These are phyloP conservation scores for Ceratocystis papillata DNA, from an alignment of 2,329 filamentous ascomycete genomes.

Conservation along the genomic window DNA sequence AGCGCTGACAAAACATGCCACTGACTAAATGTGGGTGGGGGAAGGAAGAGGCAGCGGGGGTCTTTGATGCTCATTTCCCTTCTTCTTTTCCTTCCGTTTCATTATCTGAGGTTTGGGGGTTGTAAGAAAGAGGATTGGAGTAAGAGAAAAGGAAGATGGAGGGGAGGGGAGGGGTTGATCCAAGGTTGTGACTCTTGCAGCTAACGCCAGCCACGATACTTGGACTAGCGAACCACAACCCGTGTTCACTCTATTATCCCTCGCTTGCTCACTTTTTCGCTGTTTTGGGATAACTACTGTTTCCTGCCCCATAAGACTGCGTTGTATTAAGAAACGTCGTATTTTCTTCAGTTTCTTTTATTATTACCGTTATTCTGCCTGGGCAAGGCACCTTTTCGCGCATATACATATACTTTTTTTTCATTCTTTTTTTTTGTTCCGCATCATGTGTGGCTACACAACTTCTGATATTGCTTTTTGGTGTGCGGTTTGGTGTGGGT, in stretches of 20 bases:
- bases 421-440: not conserved
- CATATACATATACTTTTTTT: not conserved
- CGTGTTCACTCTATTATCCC: not conserved
- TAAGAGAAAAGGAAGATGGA: not conserved
- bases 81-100: not conserved
- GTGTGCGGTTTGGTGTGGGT: not conserved
- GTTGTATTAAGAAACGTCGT: not conserved
- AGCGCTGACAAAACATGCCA: not conserved
- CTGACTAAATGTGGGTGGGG: no score
- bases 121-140: not conserved
- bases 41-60: not conserved
- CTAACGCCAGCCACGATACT: not conserved
- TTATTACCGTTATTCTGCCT: not conserved
- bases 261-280: not conserved
- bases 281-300: slow-evolving; percentile 7
- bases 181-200: not conserved
- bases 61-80: not conserved
- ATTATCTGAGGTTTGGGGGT: not conserved
- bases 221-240: not conserved
- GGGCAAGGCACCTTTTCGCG: not conserved
- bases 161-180: not conserved
- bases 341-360: not conserved
- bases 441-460: not conserved
- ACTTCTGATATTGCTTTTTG: not conserved
- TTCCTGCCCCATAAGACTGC: slow-evolving; percentile 1